A percentile compares a stretch with the other conserved stretches of the same genome.
phyloP scores from a whole-genome alignment of 345 rosid genomes.

The Excoecaria agallocha region DNA sequence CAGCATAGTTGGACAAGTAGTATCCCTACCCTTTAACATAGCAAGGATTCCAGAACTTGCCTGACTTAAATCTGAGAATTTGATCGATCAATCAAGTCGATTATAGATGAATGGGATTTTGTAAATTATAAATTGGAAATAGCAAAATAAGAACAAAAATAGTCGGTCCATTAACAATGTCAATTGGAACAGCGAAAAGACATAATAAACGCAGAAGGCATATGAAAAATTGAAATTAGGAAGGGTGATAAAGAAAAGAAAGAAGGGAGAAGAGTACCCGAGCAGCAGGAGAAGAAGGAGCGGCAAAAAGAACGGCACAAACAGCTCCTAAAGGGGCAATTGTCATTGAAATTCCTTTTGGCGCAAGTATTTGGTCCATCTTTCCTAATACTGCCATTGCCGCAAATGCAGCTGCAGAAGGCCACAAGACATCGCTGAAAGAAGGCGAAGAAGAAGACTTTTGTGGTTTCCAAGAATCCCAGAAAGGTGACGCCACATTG shows the following conservation, averaged over 20 bases:
- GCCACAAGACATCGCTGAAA: slow-evolving; percentile 87
- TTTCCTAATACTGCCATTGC: slow-evolving; percentile 93
- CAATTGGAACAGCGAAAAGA: not conserved
- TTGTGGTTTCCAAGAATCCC: slow-evolving; percentile 81
- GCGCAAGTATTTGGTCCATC: slow-evolving; percentile 69
- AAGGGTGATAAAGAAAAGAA: not conserved
- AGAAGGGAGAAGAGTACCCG: slow-evolving; percentile 34
- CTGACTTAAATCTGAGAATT: no score
- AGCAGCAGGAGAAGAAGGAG: slow-evolving; percentile 91
- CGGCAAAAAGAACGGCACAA: slow-evolving; percentile 68
- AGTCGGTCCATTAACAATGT: no score
- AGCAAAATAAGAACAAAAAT: no score
- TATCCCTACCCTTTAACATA: no score
- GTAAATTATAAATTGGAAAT: no score
- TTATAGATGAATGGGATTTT: no score
- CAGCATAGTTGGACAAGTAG: no score
- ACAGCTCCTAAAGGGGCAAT: slow-evolving; percentile 94
- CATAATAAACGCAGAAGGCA: not conserved
- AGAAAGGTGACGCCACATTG: slow-evolving; percentile 43
- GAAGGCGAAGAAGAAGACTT: slow-evolving; percentile 40
- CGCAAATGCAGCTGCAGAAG: slow-evolving; percentile 92
- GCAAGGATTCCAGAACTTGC: no score
- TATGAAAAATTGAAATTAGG: not conserved
- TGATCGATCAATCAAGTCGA: no score
- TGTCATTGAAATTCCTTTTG: slow-evolving; percentile 73